Evolutionary conservation across 371 early-diverging fungal genomes (phyloP).

Genomic region (Quaeritorhiza haematococci): DNA sequence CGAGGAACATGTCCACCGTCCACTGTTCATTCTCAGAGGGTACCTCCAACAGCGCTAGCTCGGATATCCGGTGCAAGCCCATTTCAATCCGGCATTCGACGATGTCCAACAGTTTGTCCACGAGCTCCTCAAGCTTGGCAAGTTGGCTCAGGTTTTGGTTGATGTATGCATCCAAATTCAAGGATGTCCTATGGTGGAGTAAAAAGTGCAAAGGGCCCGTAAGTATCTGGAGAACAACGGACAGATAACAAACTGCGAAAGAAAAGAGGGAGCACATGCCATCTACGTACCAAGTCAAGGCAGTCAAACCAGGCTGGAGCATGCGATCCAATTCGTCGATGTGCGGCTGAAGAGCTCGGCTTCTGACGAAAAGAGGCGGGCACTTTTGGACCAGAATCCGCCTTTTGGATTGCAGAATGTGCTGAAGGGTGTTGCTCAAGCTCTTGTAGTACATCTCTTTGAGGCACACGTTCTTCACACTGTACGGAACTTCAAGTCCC

Average conservation of each 20-base stretch:
- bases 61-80: slow-evolving; percentile 43
- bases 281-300: slow-evolving; percentile 42
- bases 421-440: slow-evolving; percentile 33
- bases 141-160: slow-evolving; percentile 38
- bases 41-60: slow-evolving; percentile 45
- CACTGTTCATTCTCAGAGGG: slow-evolving; percentile 54
- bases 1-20: slow-evolving; percentile 53
- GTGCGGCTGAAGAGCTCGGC: slow-evolving; percentile 48
- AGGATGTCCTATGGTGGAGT: slow-evolving; percentile 35
- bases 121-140: slow-evolving; percentile 45
- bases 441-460: slow-evolving; percentile 53
- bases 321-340: slow-evolving; percentile 49
- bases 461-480: slow-evolving; percentile 38
- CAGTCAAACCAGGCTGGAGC: slow-evolving; percentile 51
- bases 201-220: neutral
- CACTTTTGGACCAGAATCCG: slow-evolving; percentile 39
- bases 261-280: slow-evolving; percentile 11
- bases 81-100: slow-evolving; percentile 47
- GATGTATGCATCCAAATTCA: slow-evolving; percentile 51
- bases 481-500: slow-evolving; percentile 48
- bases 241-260: neutral
- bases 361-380: slow-evolving; percentile 31
- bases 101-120: slow-evolving; percentile 54
- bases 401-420: slow-evolving; percentile 41
- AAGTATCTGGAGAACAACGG: neutral